Conservation (phyloP, 2,329 filamentous ascomycete species). For the Aureobasidium leucospermi region DNA sequence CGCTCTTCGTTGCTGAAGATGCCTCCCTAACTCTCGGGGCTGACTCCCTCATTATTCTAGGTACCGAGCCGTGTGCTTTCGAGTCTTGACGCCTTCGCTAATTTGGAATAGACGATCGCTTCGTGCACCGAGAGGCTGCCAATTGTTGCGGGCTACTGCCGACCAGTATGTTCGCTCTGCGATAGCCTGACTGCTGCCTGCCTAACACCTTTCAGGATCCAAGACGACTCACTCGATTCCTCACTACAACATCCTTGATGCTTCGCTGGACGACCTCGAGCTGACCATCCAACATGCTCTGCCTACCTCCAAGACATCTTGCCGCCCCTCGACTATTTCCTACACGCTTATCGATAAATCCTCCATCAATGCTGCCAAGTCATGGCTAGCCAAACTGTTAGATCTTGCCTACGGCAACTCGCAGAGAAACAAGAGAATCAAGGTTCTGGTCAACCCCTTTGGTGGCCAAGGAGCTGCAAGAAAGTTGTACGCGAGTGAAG, state of each 20-base stretch:
- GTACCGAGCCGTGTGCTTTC: conserved; percentile 31
- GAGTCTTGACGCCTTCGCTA: neutral
- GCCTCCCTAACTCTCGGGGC: conserved; percentile 54
- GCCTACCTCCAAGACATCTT: conserved; percentile 41
- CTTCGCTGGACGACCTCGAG: conserved; percentile 52
- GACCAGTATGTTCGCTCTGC: conserved; percentile 34
- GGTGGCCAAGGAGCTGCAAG: conserved; percentile 73
- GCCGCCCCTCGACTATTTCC: conserved; percentile 54
- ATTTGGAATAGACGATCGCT: conserved; percentile 43
- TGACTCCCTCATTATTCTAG: conserved; percentile 53
- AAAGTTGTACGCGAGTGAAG: conserved; percentile 65
- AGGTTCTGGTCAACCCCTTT: conserved; percentile 85
- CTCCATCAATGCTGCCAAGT: conserved; percentile 41
- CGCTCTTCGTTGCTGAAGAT: conserved; percentile 49
- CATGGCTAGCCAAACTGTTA: conserved; percentile 60
- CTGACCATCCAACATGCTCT: conserved; percentile 68
- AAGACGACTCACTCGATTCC: conserved; percentile 56
- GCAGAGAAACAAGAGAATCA: conserved; percentile 67
- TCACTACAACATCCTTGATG: conserved; percentile 80
- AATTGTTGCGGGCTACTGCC: conserved; percentile 52
- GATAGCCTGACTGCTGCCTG: neutral
- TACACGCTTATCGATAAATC: conserved; percentile 51
- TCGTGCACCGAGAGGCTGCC: conserved; percentile 40
- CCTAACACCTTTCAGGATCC: conserved; percentile 18
- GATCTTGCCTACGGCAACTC: conserved; percentile 62